phyloP scores from a whole-genome alignment of 176 grass and related monocot species.

The Miscanthus lutarioriparius region DNA sequence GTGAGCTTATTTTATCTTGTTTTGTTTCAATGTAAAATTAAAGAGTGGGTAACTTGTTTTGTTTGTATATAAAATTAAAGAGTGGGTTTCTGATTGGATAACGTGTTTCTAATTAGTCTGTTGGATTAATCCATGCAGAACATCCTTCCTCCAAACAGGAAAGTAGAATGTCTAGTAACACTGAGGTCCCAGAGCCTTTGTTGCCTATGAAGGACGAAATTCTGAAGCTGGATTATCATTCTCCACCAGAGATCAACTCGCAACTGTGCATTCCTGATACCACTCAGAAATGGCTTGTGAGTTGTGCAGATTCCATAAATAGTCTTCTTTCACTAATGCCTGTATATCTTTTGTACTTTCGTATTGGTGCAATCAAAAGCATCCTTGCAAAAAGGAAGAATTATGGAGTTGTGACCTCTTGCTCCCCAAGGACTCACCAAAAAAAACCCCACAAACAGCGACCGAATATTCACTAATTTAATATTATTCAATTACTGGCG shows the following conservation, averaged over 20 bases:
- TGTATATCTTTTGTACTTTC: background rate
- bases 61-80: slow-evolving; percentile 15
- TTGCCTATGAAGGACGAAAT: slow-evolving; percentile 9
- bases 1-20: slow-evolving; percentile 33
- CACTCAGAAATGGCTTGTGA: slow-evolving; percentile 47
- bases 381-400: background rate
- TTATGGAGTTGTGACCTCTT: no score
- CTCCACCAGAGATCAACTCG: slow-evolving; percentile 21
- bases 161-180: background rate
- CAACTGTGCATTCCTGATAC: slow-evolving; percentile 28
- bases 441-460: background rate
- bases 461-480: background rate
- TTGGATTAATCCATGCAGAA: slow-evolving; percentile 35
- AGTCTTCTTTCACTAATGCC: slow-evolving; percentile 11
- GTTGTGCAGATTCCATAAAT: slow-evolving; percentile 22
- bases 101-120: slow-evolving; percentile 1
- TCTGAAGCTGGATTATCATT: slow-evolving; percentile 22
- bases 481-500: background rate
- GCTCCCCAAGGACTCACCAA: background rate
- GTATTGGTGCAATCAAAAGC: background rate
- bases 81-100: background rate
- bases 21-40: slow-evolving; percentile 14
- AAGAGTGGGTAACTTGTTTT: background rate
- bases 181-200: background rate
- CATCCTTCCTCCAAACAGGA: slow-evolving; percentile 4